Evolutionary conservation across 495 filamentous ascomycete genomes (phyloP), one percentile per base, ranked within the genome.

Genomic region (Jackrogersella minutella): DNA sequence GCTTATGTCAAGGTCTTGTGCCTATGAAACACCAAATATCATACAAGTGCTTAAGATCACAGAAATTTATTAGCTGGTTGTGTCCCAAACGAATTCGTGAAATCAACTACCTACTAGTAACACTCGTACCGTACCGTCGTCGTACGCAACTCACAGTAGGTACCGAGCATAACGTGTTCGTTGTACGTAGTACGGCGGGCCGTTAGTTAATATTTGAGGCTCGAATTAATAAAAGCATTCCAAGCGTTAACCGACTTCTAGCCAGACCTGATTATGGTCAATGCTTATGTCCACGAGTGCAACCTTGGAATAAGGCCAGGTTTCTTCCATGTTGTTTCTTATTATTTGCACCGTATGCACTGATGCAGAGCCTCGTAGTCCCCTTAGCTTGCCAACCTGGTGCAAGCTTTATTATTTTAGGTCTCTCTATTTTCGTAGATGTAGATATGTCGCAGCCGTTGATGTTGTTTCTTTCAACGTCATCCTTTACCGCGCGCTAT

Each of bases 401-500:
- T n/a, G n/a, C n/a, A n/a, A n/a, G n/a, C n/a, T n/a, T n/a, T n/a
- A n/a, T n/a, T n/a, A n/a, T n/a, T n/a, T n/a, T n/a, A n/a, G n/a
- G n/a, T n/a, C n/a, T n/a, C n/a, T n/a, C n/a, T n/a, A n/a, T n/a
- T n/a, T n/a, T n/a, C n/a, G n/a, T n/a, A n/a, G n/a, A n/a, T n/a
- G n/a, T n/a, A n/a, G n/a, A n/a, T n/a, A n/a, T 21, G 9, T 34
- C 14, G 28, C 9, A 19, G 14, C 19, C 28, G 11, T 24, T 11
- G 28, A 37, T 36, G 6, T 5, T 36, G 31, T 5, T 34, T 28
- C 5, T 50, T 39, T 49, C 31, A 28, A 54, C 47, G 49, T 22
- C 59, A 49, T 26, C 47, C 5, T 51, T 64, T 64, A 51, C 62
- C 62, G 62, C 62, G 62, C 62, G 62, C 53, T 58, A 28, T 17